phyloP scores from a whole-genome alignment of 2,329 filamentous ascomycete genomes.

The Ophiostoma piceae region DNA sequence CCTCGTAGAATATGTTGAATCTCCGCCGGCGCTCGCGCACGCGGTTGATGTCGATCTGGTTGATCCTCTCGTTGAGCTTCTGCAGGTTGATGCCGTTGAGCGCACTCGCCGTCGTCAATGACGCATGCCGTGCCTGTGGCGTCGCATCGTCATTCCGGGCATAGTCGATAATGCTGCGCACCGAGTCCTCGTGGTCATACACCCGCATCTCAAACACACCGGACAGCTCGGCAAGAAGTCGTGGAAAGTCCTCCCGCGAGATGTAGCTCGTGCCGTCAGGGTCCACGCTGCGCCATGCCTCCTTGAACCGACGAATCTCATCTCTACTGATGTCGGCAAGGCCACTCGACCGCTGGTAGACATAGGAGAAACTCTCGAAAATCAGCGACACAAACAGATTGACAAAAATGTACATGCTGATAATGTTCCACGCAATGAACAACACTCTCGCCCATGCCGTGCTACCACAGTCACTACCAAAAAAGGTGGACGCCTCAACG shows the following conservation, averaged over 20 bases:
- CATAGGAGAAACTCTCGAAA: slow-evolving; percentile 98
- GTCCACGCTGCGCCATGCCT: slow-evolving; percentile 95
- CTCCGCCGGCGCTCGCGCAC: slow-evolving; percentile 70
- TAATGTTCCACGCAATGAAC: slow-evolving; percentile 96
- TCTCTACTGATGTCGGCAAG: slow-evolving; percentile 84
- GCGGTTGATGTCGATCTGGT: slow-evolving; percentile 65
- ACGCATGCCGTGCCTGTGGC: slow-evolving; percentile 42
- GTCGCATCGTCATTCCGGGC: slow-evolving; percentile 55
- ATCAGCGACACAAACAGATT: slow-evolving; percentile 97
- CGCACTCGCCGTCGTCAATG: slow-evolving; percentile 48
- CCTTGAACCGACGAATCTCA: slow-evolving; percentile 94
- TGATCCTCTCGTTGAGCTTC: slow-evolving; percentile 67
- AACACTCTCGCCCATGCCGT: slow-evolving; percentile 78
- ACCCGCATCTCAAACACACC: slow-evolving; percentile 97
- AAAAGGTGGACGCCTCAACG: slow-evolving; percentile 66
- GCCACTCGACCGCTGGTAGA: slow-evolving; percentile 94
- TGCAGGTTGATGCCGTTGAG: slow-evolving; percentile 63
- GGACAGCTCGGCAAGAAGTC: slow-evolving; percentile 83
- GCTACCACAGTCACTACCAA: slow-evolving; percentile 88
- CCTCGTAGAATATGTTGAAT: slow-evolving; percentile 95
- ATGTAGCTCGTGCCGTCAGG: slow-evolving; percentile 89
- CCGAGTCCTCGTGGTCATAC: slow-evolving; percentile 84
- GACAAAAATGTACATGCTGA: slow-evolving; percentile 99
- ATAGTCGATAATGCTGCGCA: slow-evolving; percentile 80
- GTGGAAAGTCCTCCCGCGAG: slow-evolving; percentile 79